Evolutionary conservation across 164 flowering plant genomes (phyloP).

Genomic region (Annona squamosa): DNA sequence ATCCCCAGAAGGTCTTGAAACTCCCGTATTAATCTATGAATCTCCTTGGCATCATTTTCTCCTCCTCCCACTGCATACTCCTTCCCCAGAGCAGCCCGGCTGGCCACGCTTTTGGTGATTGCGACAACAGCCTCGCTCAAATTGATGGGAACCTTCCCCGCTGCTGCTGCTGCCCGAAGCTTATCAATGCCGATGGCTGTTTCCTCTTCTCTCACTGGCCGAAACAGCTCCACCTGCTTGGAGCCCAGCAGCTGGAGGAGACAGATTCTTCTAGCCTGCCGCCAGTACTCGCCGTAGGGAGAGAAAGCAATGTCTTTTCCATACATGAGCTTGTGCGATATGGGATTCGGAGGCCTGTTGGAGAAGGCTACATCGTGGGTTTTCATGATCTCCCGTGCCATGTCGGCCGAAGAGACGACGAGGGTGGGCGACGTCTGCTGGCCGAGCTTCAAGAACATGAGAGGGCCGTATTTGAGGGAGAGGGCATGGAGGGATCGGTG

Average conservation of each 20-base stretch:
- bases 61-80: constrained; percentile 1
- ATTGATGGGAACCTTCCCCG: constrained; percentile 5
- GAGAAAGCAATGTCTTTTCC: constrained; percentile 35
- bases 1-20: not conserved
- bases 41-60: not conserved
- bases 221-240: constrained; percentile 38
- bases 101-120: constrained; percentile 6
- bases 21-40: not conserved
- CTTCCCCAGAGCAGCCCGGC: constrained; percentile 18
- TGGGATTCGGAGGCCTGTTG: constrained; percentile 1
- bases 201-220: constrained; percentile 47
- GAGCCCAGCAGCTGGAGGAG: constrained; percentile 34
- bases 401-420: constrained; percentile 23
- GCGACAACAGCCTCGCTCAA: constrained; percentile 1
- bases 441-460: constrained; percentile 13
- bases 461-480: constrained; percentile 9
- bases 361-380: constrained; percentile 11
- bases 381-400: constrained; percentile 8
- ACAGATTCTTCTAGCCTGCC: constrained; percentile 30
- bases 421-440: constrained; percentile 13
- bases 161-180: not conserved
- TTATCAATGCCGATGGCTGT: constrained; percentile 24
- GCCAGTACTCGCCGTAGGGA: constrained; percentile 58
- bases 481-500: constrained; percentile 13
- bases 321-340: constrained; percentile 34